Conservation (phyloP, 495 filamentous ascomycete species). For the Aspergillus wentii region DNA sequence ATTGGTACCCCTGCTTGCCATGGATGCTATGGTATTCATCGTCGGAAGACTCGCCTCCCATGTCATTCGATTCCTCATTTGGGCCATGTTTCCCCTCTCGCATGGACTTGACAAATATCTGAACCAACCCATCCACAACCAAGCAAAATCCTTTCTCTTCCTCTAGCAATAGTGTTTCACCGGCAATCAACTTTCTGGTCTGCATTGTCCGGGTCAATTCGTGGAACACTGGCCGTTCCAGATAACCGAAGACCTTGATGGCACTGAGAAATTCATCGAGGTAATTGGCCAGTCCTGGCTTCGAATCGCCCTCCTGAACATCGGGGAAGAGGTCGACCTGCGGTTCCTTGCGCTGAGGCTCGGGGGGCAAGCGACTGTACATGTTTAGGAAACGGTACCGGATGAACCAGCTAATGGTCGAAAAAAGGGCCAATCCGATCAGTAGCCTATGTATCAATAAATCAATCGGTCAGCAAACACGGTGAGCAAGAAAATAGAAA, state of each 20-base stretch:
- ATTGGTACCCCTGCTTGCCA: conserved; percentile 76
- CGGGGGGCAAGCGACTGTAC: conserved; percentile 87
- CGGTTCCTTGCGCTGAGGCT: conserved; percentile 93
- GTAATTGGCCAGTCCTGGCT: conserved; percentile 88
- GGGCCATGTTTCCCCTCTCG: conserved; percentile 43
- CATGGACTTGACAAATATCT: conserved; percentile 95
- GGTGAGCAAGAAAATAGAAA: background rate
- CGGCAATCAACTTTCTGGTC: conserved; percentile 90
- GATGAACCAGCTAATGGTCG: conserved; percentile 85
- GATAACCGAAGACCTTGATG: conserved; percentile 98
- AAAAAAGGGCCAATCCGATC: conserved; percentile 69
- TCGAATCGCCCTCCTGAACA: conserved; percentile 81
- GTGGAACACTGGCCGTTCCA: conserved; percentile 95
- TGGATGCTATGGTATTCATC: conserved; percentile 57
- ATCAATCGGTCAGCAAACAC: conserved; percentile 4
- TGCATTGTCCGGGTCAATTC: conserved; percentile 98
- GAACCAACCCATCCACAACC: conserved; percentile 93
- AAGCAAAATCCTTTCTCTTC: conserved; percentile 98
- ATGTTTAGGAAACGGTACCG: conserved; percentile 92
- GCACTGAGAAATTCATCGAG: conserved; percentile 96
- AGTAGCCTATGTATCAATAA: conserved; percentile 54
- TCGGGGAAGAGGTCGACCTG: conserved; percentile 94
- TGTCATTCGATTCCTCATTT: conserved; percentile 15
- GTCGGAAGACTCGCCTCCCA: conserved; percentile 46
- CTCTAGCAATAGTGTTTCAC: conserved; percentile 89